Conservation (phyloP, 129 eudicot genomes). For the Pulicaria dysenterica region DNA sequence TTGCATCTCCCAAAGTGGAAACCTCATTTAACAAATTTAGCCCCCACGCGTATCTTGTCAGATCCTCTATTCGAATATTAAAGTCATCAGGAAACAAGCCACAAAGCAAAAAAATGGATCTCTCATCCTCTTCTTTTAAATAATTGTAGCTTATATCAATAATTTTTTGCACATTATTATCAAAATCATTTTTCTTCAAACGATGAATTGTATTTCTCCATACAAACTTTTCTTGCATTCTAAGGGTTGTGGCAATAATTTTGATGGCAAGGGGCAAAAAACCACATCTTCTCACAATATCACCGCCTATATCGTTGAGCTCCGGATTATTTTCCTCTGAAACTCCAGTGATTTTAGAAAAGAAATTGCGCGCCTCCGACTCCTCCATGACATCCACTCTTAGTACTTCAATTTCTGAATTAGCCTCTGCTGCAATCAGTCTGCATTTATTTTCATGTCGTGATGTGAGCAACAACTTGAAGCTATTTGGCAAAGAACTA, state of each 20-base stretch:
- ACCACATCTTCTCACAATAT: constrained; percentile 18
- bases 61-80: not conserved
- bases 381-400: constrained; percentile 9
- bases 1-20: not conserved
- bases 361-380: not conserved
- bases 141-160: not conserved
- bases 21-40: not conserved
- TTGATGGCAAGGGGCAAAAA: constrained; percentile 24
- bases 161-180: not conserved
- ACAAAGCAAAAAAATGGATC: not conserved
- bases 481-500: not conserved
- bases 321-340: not conserved
- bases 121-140: not conserved
- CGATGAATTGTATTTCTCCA: not conserved
- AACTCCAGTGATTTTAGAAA: not conserved
- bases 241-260: constrained; percentile 14
- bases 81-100: not conserved
- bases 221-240: not conserved
- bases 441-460: not conserved
- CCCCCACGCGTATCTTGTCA: constrained; percentile 16
- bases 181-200: constrained; percentile 5
- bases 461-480: constrained; percentile 23
- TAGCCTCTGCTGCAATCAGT: not conserved
- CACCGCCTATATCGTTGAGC: not conserved
- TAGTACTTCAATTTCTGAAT: not conserved